Base-by-base conservation (phyloP, 805 yeast species). In the Candida nemodendra region DNA sequence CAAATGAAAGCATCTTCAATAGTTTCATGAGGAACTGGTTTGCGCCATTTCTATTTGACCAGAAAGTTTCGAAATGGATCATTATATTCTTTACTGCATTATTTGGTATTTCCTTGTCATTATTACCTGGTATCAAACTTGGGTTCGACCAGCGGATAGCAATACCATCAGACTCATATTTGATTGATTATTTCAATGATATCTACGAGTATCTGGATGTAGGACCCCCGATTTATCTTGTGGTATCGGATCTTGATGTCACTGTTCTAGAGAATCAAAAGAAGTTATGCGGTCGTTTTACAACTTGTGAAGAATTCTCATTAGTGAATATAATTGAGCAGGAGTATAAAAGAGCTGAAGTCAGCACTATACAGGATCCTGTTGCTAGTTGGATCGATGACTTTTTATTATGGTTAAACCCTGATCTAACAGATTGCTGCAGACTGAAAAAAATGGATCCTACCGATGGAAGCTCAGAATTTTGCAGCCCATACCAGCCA, bases 341-440 rank as follows among this genome's bases (percentile, higher is more conserved):
- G 57, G 99, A 91, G 55, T 74, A 84, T 39, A 78, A 79, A 44
- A 67, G 96, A 24, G 69, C 81, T 0, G 65, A 74, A 2, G 51
- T 66, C 9, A 82, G 91, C 2, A 81, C 84, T 3, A 71, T 91
- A 23, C 72, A 76, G 1, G 93, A 87, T 31, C 96, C 98, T 0
- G 76, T 87, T 2, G 81, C 96, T 1, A 84, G 84, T 48, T 91
- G 98, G 98, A 66, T 90, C 34, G 99, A 91, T 62, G 97, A 93
- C 56, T 91, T 78, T 54, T 69, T 91, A 44, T 72, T 81, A 25
- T 91, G 91, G 84, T 65, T 90, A 42, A 89, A 89, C 53, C 99
- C 99, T 0, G 76, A 76, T 28, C 68, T 90, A 32, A 91, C 82
- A 46, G 84, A 84, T 44, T 91, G 99, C 61, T 91, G 99, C 56